Base-by-base conservation (phyloP, 176 grass and related monocot genomes). In the Luzula sylvatica region DNA sequence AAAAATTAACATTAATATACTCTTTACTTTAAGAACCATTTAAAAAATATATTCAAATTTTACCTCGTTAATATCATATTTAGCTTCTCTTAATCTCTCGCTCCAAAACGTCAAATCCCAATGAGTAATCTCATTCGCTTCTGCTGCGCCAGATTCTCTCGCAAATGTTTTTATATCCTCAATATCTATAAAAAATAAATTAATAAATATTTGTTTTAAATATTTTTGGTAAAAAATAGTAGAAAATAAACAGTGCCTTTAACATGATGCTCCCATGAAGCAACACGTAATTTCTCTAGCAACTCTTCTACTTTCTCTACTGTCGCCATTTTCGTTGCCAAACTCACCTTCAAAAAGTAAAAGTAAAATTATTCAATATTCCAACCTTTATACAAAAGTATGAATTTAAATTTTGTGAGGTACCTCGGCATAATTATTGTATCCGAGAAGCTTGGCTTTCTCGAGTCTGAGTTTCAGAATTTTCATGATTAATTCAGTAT, bases 1-100 rank as follows among this genome's bases (percentile, higher is more conserved):
- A 24, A 58, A 19, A 30, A 64, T 39, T n/a, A 23, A 13, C 11
- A 54, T 39, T 27, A 11, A 54, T 44, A 64, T 17, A 60, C 35
- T 4, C n/a, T 52, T 9, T 51, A 42, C 20, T 7, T 35, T 35
- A 35, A 35, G 9, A 35, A 35, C 9, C 30, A 35, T 35, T 35
- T 15, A 56, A 28, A 3, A 22, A 5, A 15, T 13, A 11, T 42
- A 32, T 23, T 22, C 15, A 41, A 53, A 71, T 65, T 23, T 51
- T 71, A 83, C 88, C 88, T 94, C 88, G 46, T 94, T 83, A 49
- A 94, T 94, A 49, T 94, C 82, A 75, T 83, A 94, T 73, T 87
- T 94, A 45, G 88, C 69, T 50, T 94, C 88, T 30, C 82, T 54
- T 23, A 94, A 67, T n/a, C 88, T 78, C 74, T 94, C 88, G 65